Evolutionary conservation across 2,329 filamentous ascomycete genomes (phyloP), one percentile per base, ranked within the genome.

Genomic region (Fusarium bactridioides): DNA sequence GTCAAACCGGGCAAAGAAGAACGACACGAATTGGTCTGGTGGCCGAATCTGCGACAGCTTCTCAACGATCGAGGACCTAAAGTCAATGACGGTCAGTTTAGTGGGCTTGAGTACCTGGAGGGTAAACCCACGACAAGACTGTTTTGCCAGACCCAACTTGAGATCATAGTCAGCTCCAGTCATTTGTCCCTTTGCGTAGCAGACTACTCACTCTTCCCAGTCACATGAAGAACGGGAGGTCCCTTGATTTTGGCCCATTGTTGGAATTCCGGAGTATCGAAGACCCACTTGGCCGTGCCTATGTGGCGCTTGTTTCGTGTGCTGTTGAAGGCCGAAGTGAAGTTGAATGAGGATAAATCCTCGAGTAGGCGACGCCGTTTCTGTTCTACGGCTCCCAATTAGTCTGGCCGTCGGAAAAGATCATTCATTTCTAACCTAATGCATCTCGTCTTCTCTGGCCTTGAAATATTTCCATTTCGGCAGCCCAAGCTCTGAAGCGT

Each of bases 121-220:
- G 1, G 1, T 10, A 2, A 29, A 48, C 70, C 11, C 10, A 72
- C 70, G 53, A 25, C 7, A 74, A 16, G 7, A 74, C 54, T 4
- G 70, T 67, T 37, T 74, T 74, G 6, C 72, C 72, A 38, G 72
- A 74, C 2, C 70, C 72, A 45, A 74, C 72, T 74, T 8, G 0
- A 16, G 3, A 10, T 0, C 0, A 3, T 11, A 1, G 12, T 25
- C 8, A 33, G 40, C 23, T 21, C 4, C 10, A n/a, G 4, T 10
- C 13, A 10, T 12, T 16, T 5, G 3, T 5, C 4, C 5, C 3
- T 1, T 10, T 37, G 7, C 0, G 25, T 12, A n/a, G 11, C 8
- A 13, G 25, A 13, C 21, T 4, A 59, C 60, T 23, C 27, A 72
- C 72, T 74, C 11, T 74, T 74, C 0, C 72, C 70, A 1, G 68